Base-by-base conservation (phyloP, 1,284 basidiomycete species). In the Thecaphora thlaspeos region DNA sequence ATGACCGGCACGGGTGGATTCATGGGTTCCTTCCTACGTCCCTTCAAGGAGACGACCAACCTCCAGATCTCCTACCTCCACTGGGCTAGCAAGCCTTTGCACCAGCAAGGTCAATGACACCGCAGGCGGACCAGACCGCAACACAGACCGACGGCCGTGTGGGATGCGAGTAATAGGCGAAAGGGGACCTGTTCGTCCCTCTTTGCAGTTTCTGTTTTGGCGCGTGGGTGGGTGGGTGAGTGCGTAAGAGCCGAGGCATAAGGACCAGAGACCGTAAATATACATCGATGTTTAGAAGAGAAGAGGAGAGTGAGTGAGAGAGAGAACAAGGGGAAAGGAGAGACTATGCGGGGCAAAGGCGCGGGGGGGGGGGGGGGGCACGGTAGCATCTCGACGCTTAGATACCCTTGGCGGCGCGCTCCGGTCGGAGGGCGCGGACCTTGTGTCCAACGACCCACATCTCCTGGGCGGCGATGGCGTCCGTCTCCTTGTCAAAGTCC, bases 391-490 rank as follows among this genome's bases (percentile, higher is more conserved):
- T 7, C 26, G 26, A 28, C 26, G 26, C 26, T 28, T 56, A 64
- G 45, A 64, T 56, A 51, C 56, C 61, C 53, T 64, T 64, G 47
- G 56, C 52, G 47, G 61, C 61, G 46, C 55, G 61, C 57, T 74
- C 70, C 43, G 74, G 74, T 41, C 74, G 74, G 43, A 76, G 68
- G 43, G 53, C 55, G 38, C 74, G 71, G 24, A 76, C 74, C 50
- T 66, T 68, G 56, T 75, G 70, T 42, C 73, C 72, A 48, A 74
- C 72, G 59, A 68, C 68, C 73, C 94, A 98, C 81, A 98, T 97
- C 83, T 98, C 94, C 81, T 93, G 91, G 76, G 89, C 85, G 81
- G 96, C 88, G 76, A 99, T 96, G 80, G 90, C 91, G 79, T 87
- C 88, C 61, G 95, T 85, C 82, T 99, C 94, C 83, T 87, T 88